Evolutionary conservation across 352 stramenopile species (phyloP).

Genomic region (Discostella stelligera): DNA sequence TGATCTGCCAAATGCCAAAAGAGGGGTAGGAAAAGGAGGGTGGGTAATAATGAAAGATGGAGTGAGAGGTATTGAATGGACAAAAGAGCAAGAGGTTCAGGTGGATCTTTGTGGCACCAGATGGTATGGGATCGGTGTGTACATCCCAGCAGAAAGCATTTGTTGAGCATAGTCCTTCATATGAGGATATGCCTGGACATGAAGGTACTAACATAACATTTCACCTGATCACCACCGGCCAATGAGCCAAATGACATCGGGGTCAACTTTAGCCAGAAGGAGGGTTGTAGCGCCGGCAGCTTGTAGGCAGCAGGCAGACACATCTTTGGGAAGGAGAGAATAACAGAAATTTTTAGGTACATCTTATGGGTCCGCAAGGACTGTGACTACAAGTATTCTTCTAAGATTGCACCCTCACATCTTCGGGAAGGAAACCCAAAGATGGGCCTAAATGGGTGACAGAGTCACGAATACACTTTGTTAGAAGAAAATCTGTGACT

Average conservation of each 20-base stretch:
- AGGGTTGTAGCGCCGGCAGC: too few species aligned
- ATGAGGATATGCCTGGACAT: conserved; percentile 17
- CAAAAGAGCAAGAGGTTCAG: too few species aligned
- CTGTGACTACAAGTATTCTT: too few species aligned
- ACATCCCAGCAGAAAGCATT: conserved; percentile 16
- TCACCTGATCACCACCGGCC: conserved; percentile 23
- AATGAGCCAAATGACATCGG: too few species aligned
- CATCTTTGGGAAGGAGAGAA: too few species aligned
- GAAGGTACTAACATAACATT: too few species aligned
- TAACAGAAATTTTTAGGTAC: too few species aligned
- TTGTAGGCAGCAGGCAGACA: conserved; percentile 11
- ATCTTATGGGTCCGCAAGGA: too few species aligned
- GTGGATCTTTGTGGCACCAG: conserved; percentile 1
- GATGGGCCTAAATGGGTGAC: not conserved
- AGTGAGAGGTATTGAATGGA: too few species aligned
- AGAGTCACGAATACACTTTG: not conserved
- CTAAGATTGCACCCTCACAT: too few species aligned
- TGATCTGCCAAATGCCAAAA: too few species aligned
- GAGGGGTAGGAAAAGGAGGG: not conserved
- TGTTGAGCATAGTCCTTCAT: not conserved
- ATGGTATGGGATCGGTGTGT: conserved; percentile 5
- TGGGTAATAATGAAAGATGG: not conserved
- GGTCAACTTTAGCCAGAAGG: too few species aligned
- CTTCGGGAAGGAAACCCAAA: not conserved
- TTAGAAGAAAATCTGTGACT: conserved; percentile 2